These are phyloP conservation scores for Ganoderma sinense DNA, from an alignment of 1,284 basidiomycete species.

Conservation along the genomic window DNA sequence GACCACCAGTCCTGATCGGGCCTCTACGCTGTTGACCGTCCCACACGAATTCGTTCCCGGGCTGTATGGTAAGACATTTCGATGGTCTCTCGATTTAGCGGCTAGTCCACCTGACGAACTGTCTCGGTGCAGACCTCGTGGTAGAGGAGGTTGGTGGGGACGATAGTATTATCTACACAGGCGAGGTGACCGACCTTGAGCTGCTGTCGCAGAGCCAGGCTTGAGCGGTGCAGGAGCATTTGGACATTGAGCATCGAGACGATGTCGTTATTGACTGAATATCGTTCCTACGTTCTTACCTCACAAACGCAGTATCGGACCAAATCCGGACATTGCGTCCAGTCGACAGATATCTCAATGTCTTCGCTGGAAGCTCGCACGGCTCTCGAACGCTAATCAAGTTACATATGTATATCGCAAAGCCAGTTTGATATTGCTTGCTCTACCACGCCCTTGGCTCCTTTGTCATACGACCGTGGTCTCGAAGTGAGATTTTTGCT, in stretches of 20 bases:
- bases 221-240: not conserved
- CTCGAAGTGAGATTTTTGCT: too few relatives aligned
- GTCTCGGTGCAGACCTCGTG: not conserved
- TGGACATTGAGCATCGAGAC: not conserved
- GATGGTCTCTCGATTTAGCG: not conserved
- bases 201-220: not conserved
- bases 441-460: too few relatives aligned
- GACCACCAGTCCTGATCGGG: not conserved
- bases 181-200: conserved; percentile 2
- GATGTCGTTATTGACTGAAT: too few relatives aligned
- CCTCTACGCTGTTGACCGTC: not conserved
- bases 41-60: not conserved
- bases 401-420: too few relatives aligned
- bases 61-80: not conserved
- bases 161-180: not conserved
- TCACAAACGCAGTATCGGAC: too few relatives aligned
- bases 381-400: too few relatives aligned
- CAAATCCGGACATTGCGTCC: too few relatives aligned
- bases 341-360: too few relatives aligned
- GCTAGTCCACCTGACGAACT: not conserved
- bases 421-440: too few relatives aligned
- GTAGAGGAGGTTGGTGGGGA: not conserved
- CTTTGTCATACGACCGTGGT: too few relatives aligned
- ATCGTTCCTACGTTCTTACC: too few relatives aligned
- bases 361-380: too few relatives aligned